phyloP scores from a whole-genome alignment of 345 rosid genomes.

The Bruguiera gymnorhiza region DNA sequence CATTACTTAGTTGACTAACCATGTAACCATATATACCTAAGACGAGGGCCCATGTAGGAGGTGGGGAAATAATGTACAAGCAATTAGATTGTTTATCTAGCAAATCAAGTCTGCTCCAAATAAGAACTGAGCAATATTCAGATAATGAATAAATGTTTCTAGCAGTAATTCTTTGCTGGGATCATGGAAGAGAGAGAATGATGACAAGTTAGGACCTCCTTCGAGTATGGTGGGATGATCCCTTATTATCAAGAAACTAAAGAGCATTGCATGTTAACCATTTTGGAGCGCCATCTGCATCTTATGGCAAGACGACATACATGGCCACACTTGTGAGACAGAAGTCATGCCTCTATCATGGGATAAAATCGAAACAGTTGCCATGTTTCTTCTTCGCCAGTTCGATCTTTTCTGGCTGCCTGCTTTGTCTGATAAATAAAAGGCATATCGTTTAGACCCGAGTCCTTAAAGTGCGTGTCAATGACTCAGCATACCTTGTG shows the following conservation, averaged over 20 bases:
- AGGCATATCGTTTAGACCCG: conserved; percentile 14
- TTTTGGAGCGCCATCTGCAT: conserved; percentile 1
- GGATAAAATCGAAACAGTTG: conserved; percentile 86
- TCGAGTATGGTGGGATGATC: neutral
- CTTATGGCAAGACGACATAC: neutral
- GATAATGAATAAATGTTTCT: neutral
- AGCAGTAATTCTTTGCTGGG: neutral
- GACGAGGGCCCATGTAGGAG: too few relatives aligned
- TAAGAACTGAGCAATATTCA: neutral
- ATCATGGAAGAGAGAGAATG: neutral
- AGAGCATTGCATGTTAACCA: neutral
- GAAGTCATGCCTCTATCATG: conserved; percentile 60
- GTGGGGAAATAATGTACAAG: too few relatives aligned
- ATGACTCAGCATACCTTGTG: conserved; percentile 3
- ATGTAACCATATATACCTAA: too few relatives aligned
- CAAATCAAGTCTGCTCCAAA: too few relatives aligned
- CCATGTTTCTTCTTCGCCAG: conserved; percentile 91
- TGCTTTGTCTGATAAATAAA: conserved; percentile 56
- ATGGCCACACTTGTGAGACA: neutral
- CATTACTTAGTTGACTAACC: too few relatives aligned
- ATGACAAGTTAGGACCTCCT: neutral
- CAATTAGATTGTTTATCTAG: too few relatives aligned
- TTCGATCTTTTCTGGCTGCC: conserved; percentile 78
- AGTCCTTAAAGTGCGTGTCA: neutral
- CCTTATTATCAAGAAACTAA: neutral